Percentiles rank a stretch among this genome's conserved stretches.
Conservation (phyloP, 805 yeast genomes). For the Teunomyces lycoperdinae region DNA sequence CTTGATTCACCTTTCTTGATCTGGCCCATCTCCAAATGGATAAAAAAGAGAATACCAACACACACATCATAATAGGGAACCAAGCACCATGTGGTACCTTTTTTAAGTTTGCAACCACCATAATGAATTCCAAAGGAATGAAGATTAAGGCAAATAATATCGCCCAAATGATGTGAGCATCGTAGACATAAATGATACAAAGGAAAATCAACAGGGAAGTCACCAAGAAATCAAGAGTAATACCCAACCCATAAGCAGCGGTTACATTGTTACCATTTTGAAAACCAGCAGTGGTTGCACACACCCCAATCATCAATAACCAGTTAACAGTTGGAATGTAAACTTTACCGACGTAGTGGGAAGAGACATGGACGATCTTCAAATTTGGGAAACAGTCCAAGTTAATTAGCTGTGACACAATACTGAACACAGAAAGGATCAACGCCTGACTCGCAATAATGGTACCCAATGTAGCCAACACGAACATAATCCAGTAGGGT, state of each 20-base stretch:
- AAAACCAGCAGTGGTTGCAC: slow-evolving; percentile 52
- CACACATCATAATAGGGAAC: slow-evolving; percentile 52
- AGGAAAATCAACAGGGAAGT: slow-evolving; percentile 48
- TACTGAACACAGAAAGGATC: slow-evolving; percentile 53
- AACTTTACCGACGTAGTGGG: slow-evolving; percentile 46
- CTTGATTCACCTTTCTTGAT: slow-evolving; percentile 37
- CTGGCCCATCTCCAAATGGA: slow-evolving; percentile 50
- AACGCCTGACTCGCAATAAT: slow-evolving; percentile 62
- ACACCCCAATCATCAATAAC: slow-evolving; percentile 50
- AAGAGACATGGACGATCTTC: slow-evolving; percentile 44
- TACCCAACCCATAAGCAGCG: slow-evolving; percentile 61
- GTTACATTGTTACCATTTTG: slow-evolving; percentile 48
- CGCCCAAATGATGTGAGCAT: slow-evolving; percentile 32
- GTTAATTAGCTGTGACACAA: slow-evolving; percentile 50
- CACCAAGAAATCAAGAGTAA: slow-evolving; percentile 52
- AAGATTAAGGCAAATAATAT: slow-evolving; percentile 36
- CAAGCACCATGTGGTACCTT: slow-evolving; percentile 61
- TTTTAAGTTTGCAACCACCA: slow-evolving; percentile 47
- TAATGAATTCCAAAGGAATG: slow-evolving; percentile 45
- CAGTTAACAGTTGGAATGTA: slow-evolving; percentile 52
- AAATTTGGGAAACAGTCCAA: slow-evolving; percentile 55
- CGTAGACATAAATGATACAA: slow-evolving; percentile 46
- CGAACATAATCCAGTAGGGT: slow-evolving; percentile 50
- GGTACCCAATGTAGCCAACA: slow-evolving; percentile 52
- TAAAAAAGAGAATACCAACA: slow-evolving; percentile 35